phyloP scores from a whole-genome alignment of 805 yeast species.

The Yamadazyma olivae region DNA sequence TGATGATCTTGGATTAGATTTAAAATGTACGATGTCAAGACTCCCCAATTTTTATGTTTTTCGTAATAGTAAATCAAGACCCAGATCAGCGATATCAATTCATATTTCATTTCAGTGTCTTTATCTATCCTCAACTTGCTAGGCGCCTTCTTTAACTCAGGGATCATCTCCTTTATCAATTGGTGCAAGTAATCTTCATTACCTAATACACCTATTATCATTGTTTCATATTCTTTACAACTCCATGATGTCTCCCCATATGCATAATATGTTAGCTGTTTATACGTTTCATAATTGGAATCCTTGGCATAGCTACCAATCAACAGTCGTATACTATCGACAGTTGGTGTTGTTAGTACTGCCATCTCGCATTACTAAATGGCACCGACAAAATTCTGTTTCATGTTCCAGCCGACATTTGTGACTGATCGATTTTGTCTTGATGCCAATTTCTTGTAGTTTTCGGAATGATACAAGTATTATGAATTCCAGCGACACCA shows the following conservation, averaged over 20 bases:
- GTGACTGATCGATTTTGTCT: no score
- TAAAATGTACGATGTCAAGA: conserved; percentile 28
- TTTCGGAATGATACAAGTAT: no score
- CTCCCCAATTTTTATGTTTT: conserved; percentile 20
- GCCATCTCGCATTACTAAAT: no score
- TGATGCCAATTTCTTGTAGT: no score
- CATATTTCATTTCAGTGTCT: conserved; percentile 2
- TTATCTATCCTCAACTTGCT: conserved; percentile 2
- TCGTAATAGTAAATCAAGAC: conserved; percentile 12
- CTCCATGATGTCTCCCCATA: conserved; percentile 6
- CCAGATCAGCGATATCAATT: conserved; percentile 25
- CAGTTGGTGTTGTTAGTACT: no score
- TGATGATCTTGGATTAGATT: conserved; percentile 34
- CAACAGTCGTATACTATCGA: no score
- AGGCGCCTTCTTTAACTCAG: neutral
- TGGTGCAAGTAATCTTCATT: conserved; percentile 4
- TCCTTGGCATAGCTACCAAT: no score
- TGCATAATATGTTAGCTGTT: neutral
- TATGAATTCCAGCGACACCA: no score
- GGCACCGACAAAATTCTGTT: no score
- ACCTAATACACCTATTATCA: neutral
- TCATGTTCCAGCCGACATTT: no score
- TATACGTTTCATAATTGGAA: no score
- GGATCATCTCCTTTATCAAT: neutral
- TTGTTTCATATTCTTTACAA: neutral